Conservation (phyloP, 495 filamentous ascomycete genomes). For the Tuber borchii region DNA sequence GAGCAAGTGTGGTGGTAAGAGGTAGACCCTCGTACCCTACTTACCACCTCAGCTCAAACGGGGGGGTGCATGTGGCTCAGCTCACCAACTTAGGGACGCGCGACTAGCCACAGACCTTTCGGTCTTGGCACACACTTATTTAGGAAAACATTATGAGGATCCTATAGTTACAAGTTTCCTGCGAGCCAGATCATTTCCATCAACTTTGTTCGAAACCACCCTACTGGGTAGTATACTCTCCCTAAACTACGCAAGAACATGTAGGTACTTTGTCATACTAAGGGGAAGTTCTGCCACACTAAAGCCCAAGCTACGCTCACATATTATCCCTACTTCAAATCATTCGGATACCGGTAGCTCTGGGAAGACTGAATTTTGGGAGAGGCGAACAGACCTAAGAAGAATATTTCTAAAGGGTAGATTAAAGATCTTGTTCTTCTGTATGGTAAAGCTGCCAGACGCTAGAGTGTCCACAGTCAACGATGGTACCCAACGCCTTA, state of each 20-base stretch:
- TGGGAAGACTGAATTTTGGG: background rate
- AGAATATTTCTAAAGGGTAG: background rate
- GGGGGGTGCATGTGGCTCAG: background rate
- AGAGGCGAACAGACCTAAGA: background rate
- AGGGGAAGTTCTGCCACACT: no score
- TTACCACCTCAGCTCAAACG: background rate
- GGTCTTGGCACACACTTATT: background rate
- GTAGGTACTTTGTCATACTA: no score
- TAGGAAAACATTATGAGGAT: no score
- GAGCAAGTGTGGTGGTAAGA: background rate
- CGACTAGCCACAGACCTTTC: background rate
- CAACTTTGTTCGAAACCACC: no score
- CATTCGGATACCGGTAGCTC: background rate
- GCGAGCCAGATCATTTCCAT: no score
- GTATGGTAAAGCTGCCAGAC: background rate
- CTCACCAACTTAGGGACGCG: background rate
- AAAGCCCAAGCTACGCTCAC: no score
- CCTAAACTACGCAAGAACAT: no score
- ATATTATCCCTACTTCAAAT: no score
- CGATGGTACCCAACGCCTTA: no score
- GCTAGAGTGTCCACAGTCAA: background rate
- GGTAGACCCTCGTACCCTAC: background rate
- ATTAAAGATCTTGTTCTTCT: background rate
- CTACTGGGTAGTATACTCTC: no score
- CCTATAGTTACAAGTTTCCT: no score